Conservation (phyloP, 805 yeast species). For the Yamadazyma akitaensis region DNA sequence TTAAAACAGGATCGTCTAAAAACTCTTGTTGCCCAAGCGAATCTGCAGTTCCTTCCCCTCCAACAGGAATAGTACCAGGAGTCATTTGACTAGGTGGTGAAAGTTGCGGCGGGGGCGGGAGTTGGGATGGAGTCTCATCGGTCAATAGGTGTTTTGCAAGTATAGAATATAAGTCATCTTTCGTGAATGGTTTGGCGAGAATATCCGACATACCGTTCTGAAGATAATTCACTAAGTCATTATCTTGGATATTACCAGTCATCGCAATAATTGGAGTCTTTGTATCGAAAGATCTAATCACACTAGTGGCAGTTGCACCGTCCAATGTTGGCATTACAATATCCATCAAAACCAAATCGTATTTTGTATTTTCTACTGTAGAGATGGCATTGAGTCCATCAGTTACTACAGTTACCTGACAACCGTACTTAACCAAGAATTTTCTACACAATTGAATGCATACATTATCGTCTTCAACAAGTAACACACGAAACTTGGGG, state of each 20-base stretch:
- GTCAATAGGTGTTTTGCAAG: constrained; percentile 66
- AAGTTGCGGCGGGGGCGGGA: constrained; percentile 3
- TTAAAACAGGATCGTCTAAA: constrained; percentile 16
- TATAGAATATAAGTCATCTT: constrained; percentile 76
- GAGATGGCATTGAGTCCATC: constrained; percentile 90
- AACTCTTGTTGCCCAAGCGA: neutral
- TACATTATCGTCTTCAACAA: constrained; percentile 79
- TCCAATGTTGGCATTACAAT: constrained; percentile 86
- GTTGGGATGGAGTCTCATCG: neutral
- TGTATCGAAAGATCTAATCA: constrained; percentile 79
- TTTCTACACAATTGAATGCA: constrained; percentile 81
- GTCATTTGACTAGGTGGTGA: neutral
- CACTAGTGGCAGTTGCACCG: constrained; percentile 87
- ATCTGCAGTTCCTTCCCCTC: neutral
- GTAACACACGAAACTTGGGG: constrained; percentile 63
- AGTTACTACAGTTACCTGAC: constrained; percentile 86
- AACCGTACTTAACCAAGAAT: constrained; percentile 82
- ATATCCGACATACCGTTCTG: constrained; percentile 92
- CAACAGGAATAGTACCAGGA: neutral
- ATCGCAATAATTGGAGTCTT: constrained; percentile 89
- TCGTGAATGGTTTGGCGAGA: constrained; percentile 90
- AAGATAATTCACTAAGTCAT: constrained; percentile 74
- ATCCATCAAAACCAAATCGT: constrained; percentile 80
- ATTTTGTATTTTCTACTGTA: constrained; percentile 65
- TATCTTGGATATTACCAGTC: constrained; percentile 86